Evolutionary conservation across 305 asterid species (phyloP).

Genomic region (Fraxinus dipetala): DNA sequence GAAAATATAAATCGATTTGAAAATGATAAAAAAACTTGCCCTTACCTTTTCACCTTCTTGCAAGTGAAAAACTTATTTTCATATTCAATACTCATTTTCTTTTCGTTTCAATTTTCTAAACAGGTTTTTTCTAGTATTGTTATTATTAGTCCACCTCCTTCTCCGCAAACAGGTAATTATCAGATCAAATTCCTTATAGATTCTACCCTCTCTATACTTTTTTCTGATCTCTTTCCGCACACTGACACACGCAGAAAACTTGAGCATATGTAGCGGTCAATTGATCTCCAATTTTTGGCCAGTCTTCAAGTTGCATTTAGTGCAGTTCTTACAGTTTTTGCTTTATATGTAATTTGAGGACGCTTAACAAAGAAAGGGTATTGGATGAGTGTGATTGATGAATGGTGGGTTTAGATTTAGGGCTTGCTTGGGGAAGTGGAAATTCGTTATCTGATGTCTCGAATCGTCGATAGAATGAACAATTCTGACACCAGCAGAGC

Average conservation of each 20-base stretch:
- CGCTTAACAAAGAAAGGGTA: slow-evolving; percentile 20
- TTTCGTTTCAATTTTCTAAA: not conserved
- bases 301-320: slow-evolving; percentile 24
- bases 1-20: too few species aligned
- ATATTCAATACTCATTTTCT: not conserved
- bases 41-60: not conserved
- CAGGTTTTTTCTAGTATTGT: not conserved
- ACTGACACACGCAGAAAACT: not conserved
- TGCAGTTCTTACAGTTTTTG: slow-evolving; percentile 29
- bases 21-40: too few species aligned
- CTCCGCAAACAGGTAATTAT: slow-evolving; percentile 29
- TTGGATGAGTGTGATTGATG: slow-evolving; percentile 29
- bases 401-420: slow-evolving; percentile 40
- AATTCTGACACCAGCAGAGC: slow-evolving; percentile 44
- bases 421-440: slow-evolving; percentile 38
- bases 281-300: slow-evolving; percentile 14
- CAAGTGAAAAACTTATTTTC: not conserved
- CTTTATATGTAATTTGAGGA: slow-evolving; percentile 10
- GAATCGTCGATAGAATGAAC: slow-evolving; percentile 51
- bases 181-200: slow-evolving; percentile 37
- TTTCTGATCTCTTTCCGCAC: slow-evolving; percentile 31
- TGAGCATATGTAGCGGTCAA: slow-evolving; percentile 15
- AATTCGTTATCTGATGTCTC: slow-evolving; percentile 37
- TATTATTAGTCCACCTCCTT: slow-evolving; percentile 28
- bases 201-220: slow-evolving; percentile 18